Percentiles rank a stretch among this genome's conserved stretches.
phyloP scores from a whole-genome alignment of 306 rosid genomes.

The Citrullus mucosospermus region DNA sequence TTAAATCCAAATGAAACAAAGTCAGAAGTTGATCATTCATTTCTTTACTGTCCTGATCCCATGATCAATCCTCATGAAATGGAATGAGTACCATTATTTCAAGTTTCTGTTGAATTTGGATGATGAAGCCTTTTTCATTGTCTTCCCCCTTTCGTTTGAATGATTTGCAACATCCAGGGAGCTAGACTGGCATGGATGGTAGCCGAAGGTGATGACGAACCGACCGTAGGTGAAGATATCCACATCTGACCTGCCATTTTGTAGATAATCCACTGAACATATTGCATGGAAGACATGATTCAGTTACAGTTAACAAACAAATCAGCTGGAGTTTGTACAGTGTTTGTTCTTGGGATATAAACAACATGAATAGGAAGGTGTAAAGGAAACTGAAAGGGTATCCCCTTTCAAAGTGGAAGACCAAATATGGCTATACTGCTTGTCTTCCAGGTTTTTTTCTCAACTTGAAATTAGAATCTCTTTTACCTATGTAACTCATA shows the following conservation, averaged over 20 bases:
- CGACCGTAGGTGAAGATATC: conserved; percentile 10
- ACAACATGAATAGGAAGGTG: background rate
- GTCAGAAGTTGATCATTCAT: background rate
- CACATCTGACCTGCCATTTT: conserved; percentile 30
- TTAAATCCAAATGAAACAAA: background rate
- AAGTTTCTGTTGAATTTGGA: background rate
- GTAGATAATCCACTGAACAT: conserved; percentile 11
- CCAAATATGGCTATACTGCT: background rate
- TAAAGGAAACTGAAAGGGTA: background rate
- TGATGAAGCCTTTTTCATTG: background rate
- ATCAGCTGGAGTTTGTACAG: conserved; percentile 1
- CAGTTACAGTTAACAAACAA: background rate
- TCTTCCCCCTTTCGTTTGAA: background rate
- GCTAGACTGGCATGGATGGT: conserved; percentile 69
- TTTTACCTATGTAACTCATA: too few relatives aligned
- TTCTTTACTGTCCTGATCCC: background rate
- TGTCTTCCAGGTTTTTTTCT: background rate
- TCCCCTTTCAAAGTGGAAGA: background rate
- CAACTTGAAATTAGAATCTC: background rate
- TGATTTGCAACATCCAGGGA: conserved; percentile 37
- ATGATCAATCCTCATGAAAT: background rate
- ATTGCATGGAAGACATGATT: background rate
- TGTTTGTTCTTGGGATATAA: background rate
- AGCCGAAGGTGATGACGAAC: conserved; percentile 27
- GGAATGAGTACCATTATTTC: background rate